phyloP scores from a whole-genome alignment of 2,329 filamentous ascomycete species.

The Calonectria pseudoturangicola region DNA sequence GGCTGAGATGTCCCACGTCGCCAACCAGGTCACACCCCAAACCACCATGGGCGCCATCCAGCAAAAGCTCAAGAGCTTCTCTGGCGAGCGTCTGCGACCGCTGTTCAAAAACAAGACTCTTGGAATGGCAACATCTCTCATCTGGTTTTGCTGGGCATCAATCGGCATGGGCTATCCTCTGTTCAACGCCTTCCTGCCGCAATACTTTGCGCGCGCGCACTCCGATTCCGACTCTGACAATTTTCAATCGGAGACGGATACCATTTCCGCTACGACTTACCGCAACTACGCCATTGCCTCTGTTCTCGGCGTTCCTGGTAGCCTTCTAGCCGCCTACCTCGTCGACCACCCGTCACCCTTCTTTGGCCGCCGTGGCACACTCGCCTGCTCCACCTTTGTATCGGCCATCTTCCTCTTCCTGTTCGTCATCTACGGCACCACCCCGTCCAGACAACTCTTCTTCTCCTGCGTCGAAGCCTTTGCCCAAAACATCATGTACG shows the following conservation, averaged over 20 bases:
- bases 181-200: conserved; percentile 93
- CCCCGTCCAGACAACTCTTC: conserved; percentile 75
- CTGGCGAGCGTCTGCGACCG: conserved; percentile 78
- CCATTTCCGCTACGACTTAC: conserved; percentile 75
- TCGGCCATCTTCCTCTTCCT: conserved; percentile 82
- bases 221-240: conserved; percentile 56
- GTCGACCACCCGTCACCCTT: conserved; percentile 79
- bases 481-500: conserved; percentile 86
- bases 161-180: conserved; percentile 92
- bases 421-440: conserved; percentile 76
- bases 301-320: conserved; percentile 84
- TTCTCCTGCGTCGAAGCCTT: conserved; percentile 83
- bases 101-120: conserved; percentile 76
- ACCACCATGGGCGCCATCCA: conserved; percentile 67
- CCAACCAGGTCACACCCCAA: conserved; percentile 36
- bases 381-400: conserved; percentile 79
- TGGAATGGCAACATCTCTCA: conserved; percentile 69
- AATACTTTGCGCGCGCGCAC: conserved; percentile 81
- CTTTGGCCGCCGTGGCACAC: conserved; percentile 82
- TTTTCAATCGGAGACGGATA: conserved; percentile 57
- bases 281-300: conserved; percentile 90
- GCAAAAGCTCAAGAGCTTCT: conserved; percentile 79
- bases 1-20: conserved; percentile 48
- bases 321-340: conserved; percentile 82
- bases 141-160: conserved; percentile 88